Conservation (phyloP, 2,329 filamentous ascomycete genomes). For the Curvularia sp. region DNA sequence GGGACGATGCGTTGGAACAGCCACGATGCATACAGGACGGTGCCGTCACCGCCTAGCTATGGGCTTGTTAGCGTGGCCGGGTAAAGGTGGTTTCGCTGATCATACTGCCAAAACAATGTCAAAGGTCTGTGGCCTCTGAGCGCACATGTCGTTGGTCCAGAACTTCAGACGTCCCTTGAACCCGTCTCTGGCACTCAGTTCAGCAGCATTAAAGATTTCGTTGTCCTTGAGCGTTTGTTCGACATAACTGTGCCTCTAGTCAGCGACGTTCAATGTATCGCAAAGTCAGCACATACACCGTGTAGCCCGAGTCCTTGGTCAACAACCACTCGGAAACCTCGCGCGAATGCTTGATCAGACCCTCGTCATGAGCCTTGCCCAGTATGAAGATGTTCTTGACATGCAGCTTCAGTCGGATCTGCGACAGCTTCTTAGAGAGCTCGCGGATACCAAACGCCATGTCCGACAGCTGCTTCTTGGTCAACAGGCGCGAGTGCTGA, state of each 20-base stretch:
- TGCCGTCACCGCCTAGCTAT: conserved; percentile 88
- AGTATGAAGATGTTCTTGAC: conserved; percentile 86
- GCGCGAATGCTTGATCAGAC: conserved; percentile 77
- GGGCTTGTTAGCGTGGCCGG: conserved; percentile 10
- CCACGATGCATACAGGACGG: conserved; percentile 95
- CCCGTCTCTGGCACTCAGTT: conserved; percentile 59
- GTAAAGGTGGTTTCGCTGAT: neutral
- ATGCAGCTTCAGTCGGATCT: conserved; percentile 80
- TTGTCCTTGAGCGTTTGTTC: conserved; percentile 77
- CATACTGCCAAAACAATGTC: conserved; percentile 85
- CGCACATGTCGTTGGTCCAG: conserved; percentile 84
- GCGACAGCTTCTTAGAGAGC: conserved; percentile 83
- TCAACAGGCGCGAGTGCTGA: conserved; percentile 76
- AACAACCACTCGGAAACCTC: conserved; percentile 83
- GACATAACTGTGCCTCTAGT: conserved; percentile 60
- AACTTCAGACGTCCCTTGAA: conserved; percentile 70
- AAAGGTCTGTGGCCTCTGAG: conserved; percentile 80
- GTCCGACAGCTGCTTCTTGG: conserved; percentile 92
- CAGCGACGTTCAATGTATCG: conserved; percentile 1
- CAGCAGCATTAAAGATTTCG: conserved; percentile 74
- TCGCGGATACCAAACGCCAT: conserved; percentile 97
- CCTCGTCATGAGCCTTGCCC: conserved; percentile 88
- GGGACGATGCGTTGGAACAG: conserved; percentile 95
- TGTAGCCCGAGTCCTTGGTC: conserved; percentile 72
- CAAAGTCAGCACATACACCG: conserved; percentile 63